Evolutionary conservation across 768 basidiomycete species (phyloP).

Genomic region (Tricholoma terreum): DNA sequence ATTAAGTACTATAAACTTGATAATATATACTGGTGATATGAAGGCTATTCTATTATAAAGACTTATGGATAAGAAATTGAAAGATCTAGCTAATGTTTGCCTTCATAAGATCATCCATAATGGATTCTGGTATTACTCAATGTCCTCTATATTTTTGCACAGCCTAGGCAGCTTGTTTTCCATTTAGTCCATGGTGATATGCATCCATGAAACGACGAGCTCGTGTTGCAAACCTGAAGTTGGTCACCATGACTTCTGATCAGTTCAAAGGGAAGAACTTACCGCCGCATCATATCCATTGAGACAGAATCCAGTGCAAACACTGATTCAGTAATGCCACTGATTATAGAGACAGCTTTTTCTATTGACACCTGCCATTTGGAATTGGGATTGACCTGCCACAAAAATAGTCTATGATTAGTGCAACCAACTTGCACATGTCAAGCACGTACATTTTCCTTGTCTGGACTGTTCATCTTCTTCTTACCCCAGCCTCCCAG

Average conservation of each 20-base stretch:
- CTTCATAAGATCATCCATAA: too few relatives aligned
- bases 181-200: not conserved
- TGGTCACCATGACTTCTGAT: too few relatives aligned
- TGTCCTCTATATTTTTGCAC: not conserved
- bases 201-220: not conserved
- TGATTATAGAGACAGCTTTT: not conserved
- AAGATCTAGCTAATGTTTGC: too few relatives aligned
- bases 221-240: too few relatives aligned
- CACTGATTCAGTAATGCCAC: not conserved
- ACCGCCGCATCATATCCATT: too few relatives aligned
- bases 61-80: too few relatives aligned
- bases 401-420: too few relatives aligned
- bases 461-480: too few relatives aligned
- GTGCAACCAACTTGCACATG: too few relatives aligned
- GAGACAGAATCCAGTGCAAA: not conserved
- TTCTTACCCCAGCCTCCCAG: too few relatives aligned
- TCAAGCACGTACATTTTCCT: too few relatives aligned
- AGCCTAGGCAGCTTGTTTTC: not conserved
- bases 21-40: not conserved
- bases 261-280: too few relatives aligned
- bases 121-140: not conserved
- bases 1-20: not conserved
- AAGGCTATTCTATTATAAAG: not conserved
- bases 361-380: not conserved
- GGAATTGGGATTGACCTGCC: not conserved